These are phyloP conservation scores for Triticum turgidum DNA, from an alignment of 176 grass and related monocot species.

Conservation along the genomic window DNA sequence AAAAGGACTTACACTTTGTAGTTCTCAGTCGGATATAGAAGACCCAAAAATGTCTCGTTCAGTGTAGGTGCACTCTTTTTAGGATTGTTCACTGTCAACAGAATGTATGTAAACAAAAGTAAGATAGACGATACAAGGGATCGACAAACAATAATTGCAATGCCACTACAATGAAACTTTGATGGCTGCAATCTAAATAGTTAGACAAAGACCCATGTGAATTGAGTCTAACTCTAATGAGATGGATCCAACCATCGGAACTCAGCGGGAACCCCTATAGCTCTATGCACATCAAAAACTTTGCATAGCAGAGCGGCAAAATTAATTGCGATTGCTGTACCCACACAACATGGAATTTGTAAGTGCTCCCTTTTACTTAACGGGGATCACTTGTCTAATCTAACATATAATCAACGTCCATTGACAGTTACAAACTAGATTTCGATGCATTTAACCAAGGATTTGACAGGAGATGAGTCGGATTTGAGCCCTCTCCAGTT, in stretches of 20 bases:
- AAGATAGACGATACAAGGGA: neutral
- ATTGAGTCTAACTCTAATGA: neutral
- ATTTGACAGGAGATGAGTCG: neutral
- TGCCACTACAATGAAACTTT: neutral
- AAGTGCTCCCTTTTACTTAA: neutral
- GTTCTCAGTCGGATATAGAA: constrained; percentile 93
- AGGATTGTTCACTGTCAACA: constrained; percentile 87
- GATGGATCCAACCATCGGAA: neutral
- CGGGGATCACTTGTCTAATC: neutral
- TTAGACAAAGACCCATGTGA: neutral
- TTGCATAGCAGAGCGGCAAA: neutral
- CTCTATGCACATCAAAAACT: neutral
- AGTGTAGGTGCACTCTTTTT: constrained; percentile 78
- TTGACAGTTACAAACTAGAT: neutral
- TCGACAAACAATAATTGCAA: neutral
- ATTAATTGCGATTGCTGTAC: neutral
- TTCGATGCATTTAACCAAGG: neutral
- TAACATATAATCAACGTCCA: neutral
- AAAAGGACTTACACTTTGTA: constrained; percentile 89
- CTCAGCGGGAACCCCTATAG: neutral
- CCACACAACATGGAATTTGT: neutral
- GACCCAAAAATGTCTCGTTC: constrained; percentile 94
- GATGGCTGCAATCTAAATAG: neutral
- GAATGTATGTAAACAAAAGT: constrained; percentile 15
- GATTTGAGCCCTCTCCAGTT: neutral